Base-by-base conservation (phyloP, 805 yeast genomes). In the Candida parachauliodes region DNA sequence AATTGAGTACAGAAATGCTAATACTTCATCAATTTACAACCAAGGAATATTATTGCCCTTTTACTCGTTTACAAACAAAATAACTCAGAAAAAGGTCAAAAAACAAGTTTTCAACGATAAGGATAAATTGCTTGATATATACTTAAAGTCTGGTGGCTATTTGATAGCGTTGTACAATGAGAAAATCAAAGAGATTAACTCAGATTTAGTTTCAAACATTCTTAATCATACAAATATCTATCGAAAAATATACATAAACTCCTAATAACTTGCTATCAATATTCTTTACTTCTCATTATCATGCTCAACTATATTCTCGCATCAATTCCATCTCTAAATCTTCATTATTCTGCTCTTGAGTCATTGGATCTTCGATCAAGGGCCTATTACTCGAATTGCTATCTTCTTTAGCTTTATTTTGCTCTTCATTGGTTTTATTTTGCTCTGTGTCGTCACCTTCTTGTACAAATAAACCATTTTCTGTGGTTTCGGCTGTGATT, bases 41-140 rank as follows among this genome's bases (percentile, higher is more conserved):
- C 58, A 70, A 21, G 85, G 84, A 0, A 43, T 74, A 3, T 59
- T 76, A 15, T 68, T 78, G 70, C 79, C 83, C 1, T 73, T 79
- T 45, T 68, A 55, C 49, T 61, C 72, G 38, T 57, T 60, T 24
- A 57, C 60, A 14, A 59, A 77, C 2, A 71, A 62, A 46, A 47
- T 77, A 28, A 70, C 73, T 8, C 59, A 77, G 44, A 65, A 53
- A 44, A 34, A 14, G 19, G 5, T 9, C 11, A 16, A 14, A 15
- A 21, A 28, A 14, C 20, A 23, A 21, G 31, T 14, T 14, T 32
- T 32, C 6, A 24, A 16, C 14, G 33, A 30, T 28, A 26, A 45
- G 28, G 17, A 38, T 32, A 23, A 55, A 20, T 48, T 48, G 12
- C 47, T 71, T 32, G 79, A 75, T 16, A 59, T 76, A 7, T 70